Evolutionary conservation across 208 protist species (phyloP), one percentile per base, ranked within the genome.

Genomic region (Acanthamoeba divionensis): DNA sequence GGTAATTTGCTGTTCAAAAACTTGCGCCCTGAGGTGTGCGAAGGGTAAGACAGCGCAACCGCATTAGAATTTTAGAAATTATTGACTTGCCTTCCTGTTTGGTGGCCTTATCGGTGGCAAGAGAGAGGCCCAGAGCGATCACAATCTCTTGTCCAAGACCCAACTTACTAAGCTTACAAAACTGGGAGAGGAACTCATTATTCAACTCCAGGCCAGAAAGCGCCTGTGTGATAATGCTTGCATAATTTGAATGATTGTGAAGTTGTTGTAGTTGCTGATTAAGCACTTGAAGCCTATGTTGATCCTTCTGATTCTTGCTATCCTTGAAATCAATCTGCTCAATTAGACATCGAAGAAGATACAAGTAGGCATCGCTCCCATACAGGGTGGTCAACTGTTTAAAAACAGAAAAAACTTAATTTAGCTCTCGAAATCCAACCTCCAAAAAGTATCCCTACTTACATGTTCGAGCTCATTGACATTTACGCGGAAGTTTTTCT

Each of bases 301-400:
- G 85, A 71, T 90, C 80, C 48, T 91, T 91, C 38, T 75, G 29
- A 48, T 71, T 50, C 71, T 93, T 80, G 29, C 38, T 54, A 26
- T 94, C 71, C 54, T 91, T 93, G 38, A 94, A 89, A 55, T 94
- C 92, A 33, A 93, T 91, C 24, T 54, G 57, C 66, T 90, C 82
- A n/a, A 95, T 33, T 1, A 95, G 54, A 57, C 13, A 65, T 67
- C 90, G 77, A 29, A 95, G 89, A 15, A 94, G 48, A 48, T 90
- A 93, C 41, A 94, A 24, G 48, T 93, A 92, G 29, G 94, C 91
- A 69, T 95, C 93, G 66, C 85, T 55, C 26, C 94, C 94, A 91
- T 95, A 95, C 65, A 91, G 80, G 48, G 80, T 89, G 29, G 91
- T 67, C 5, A 95, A 54, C 93, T 95, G 83, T 3, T 38, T n/a